A percentile compares a stretch with the other conserved stretches of the same genome.
Evolutionary conservation across 176 grass and related monocot species (phyloP).

Genomic region (Juncus effusus): DNA sequence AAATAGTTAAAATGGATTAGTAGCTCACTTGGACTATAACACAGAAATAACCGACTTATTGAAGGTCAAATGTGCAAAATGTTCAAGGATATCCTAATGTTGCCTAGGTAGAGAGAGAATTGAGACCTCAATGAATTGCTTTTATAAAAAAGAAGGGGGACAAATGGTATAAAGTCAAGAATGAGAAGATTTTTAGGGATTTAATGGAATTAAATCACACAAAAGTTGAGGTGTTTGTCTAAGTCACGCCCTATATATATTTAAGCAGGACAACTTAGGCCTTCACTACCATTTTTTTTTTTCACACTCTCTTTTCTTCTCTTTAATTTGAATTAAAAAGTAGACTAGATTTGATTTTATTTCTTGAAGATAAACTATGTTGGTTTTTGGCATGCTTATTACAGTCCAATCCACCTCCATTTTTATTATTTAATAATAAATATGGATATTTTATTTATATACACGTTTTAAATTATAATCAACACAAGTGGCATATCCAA

Average conservation of each 20-base stretch:
- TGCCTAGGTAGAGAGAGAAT: neutral
- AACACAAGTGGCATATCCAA: no score
- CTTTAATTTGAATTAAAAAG: no score
- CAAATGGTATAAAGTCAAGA: slow-evolving; percentile 27
- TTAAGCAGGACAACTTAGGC: neutral
- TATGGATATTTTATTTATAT: no score
- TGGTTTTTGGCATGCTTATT: no score
- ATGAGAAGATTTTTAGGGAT: slow-evolving; percentile 22
- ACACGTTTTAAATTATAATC: no score
- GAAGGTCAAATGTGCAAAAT: neutral
- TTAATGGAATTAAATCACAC: slow-evolving; percentile 24
- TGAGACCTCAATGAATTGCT: slow-evolving; percentile 13
- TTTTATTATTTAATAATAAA: no score
- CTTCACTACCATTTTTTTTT: slow-evolving; percentile 6
- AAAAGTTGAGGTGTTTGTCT: slow-evolving; percentile 9
- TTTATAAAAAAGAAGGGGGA: slow-evolving; percentile 15
- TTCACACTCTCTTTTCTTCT: no score
- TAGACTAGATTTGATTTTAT: no score
- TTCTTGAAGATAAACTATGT: no score
- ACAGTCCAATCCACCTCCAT: no score
- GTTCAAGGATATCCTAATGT: slow-evolving; percentile 1
- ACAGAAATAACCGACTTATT: neutral
- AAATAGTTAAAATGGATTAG: no score
- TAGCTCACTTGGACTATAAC: no score
- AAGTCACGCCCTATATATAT: slow-evolving; percentile 20